Evolutionary conservation across 164 flowering plant species (phyloP), one percentile per base, ranked within the genome.

Genomic region (Sedum album): DNA sequence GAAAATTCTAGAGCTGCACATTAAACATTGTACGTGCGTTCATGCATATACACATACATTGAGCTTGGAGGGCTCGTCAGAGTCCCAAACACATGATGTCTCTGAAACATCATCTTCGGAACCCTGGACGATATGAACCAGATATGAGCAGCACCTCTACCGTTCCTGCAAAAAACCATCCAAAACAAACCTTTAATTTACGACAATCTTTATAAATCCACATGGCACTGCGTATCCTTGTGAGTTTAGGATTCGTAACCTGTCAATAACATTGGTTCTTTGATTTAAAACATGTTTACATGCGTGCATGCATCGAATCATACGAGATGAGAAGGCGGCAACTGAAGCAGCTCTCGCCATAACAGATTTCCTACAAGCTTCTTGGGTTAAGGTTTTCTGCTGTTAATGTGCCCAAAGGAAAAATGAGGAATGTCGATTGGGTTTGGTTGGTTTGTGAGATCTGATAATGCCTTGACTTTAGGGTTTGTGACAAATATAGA

Each of bases 251-350:
- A 2, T 46, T 49, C 4, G 9, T 6, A 4, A 49, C 55, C 55
- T 49, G n/a, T 49, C 25, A 20, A 49, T 20, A 17, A n/a, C 21
- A 18, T 2, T 9, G n/a, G 8, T 20, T 49, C 6, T n/a, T 49
- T 20, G 25, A 49, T 20, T 23, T 4, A 1, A 25, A 17, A n/a
- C 23, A 9, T 5, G 55, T 49, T 9, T 20, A n/a, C 55, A 11
- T 31, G 31, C 60, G 5, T 55, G 60, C 60, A 55, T 55, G 60
- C 30, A 55, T 25, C 60, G 60, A 25, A 55, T 55, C 60, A 55
- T 9, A 9, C 60, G 31, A 23, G 31, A 14, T 10, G 60, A 23
- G 60, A 25, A 28, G 0, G 30, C 30, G 15, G 4, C 30, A 55
- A 23, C 7, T 55, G 60, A 55, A 51, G 57, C 9, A 55, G 30